These are phyloP conservation scores for Rhipidocladum racemiflorum DNA, from an alignment of 176 grass and related monocot species.

Conservation along the genomic window DNA sequence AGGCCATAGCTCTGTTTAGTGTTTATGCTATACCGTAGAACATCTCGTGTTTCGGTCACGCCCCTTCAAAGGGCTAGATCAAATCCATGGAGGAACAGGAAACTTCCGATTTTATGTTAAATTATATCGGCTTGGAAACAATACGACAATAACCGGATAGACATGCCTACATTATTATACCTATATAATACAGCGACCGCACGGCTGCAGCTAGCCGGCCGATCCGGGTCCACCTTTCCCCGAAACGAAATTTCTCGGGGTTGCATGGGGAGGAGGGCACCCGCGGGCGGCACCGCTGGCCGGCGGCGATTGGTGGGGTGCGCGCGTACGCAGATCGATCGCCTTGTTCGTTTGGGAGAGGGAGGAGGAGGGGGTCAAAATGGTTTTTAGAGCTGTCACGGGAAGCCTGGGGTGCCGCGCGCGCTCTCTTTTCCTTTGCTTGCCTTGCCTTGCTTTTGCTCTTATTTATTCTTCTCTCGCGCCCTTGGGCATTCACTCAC, in stretches of 20 bases:
- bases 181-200: too few species aligned
- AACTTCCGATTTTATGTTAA: not conserved
- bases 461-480: conserved; percentile 40
- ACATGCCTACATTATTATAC: too few species aligned
- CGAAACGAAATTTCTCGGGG: not conserved
- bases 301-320: conserved; percentile 32
- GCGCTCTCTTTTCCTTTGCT: not conserved
- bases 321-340: not conserved
- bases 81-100: not conserved
- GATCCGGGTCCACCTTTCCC: not conserved
- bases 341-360: not conserved
- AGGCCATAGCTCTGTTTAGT: not conserved
- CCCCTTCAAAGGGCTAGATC: not conserved
- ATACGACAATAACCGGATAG: too few species aligned
- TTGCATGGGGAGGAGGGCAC: conserved; percentile 33
- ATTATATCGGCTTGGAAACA: too few species aligned
- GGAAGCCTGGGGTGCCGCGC: conserved; percentile 46
- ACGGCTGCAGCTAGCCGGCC: not conserved
- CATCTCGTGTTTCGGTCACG: not conserved
- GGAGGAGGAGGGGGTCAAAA: too few species aligned
- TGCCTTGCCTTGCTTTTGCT: conserved; percentile 12
- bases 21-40: not conserved
- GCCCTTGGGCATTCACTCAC: conserved; percentile 48
- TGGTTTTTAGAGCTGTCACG: conserved; percentile 51
- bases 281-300: conserved; percentile 1